These are phyloP conservation scores for Pseudogymnoascus sp. DNA, from an alignment of 2,329 filamentous ascomycete species.

Conservation along the genomic window DNA sequence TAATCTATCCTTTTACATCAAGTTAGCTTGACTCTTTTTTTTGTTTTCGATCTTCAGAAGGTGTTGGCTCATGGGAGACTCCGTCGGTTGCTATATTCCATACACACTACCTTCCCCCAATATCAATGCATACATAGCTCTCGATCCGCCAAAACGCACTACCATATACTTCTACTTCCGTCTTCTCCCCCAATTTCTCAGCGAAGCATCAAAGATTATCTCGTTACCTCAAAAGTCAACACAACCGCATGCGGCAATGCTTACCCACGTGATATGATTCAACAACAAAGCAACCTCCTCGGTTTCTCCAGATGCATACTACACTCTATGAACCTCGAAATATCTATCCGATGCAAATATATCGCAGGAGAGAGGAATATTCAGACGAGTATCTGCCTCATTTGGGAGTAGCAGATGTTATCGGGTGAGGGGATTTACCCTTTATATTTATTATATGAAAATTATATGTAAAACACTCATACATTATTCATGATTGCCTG, in stretches of 20 bases:
- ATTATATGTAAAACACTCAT: neutral
- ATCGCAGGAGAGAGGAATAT: neutral
- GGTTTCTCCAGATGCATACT: neutral
- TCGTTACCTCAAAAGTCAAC: neutral
- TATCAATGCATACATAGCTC: no score
- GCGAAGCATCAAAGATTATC: neutral
- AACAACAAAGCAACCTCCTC: neutral
- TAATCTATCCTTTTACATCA: neutral
- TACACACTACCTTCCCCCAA: neutral
- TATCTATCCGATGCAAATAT: neutral
- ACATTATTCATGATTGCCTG: neutral
- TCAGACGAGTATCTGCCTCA: neutral
- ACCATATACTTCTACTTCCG: neutral
- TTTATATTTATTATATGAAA: neutral
- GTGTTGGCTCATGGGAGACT: neutral
- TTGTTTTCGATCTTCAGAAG: neutral
- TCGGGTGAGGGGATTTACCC: neutral
- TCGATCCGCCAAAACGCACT: neutral
- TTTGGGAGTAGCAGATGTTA: neutral
- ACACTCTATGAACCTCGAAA: neutral
- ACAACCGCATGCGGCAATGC: neutral
- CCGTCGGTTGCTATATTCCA: no score
- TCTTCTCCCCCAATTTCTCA: neutral
- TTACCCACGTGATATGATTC: neutral
- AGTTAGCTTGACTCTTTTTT: neutral